Evolutionary conservation across 2,329 filamentous ascomycete species (phyloP).

Genomic region (Trichoderma aggressivum): DNA sequence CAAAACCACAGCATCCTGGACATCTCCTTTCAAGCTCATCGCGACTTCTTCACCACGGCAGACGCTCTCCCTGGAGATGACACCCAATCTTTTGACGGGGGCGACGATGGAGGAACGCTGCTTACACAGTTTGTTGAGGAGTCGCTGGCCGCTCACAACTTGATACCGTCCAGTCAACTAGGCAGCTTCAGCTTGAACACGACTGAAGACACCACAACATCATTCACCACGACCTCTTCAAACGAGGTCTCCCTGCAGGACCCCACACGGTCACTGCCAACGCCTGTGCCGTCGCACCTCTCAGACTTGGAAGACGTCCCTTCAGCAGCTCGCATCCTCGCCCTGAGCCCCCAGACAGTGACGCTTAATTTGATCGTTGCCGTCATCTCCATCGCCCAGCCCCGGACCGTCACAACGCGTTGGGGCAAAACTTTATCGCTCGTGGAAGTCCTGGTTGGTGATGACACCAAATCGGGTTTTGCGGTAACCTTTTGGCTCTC

Average conservation of each 20-base stretch:
- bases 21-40: constrained; percentile 30
- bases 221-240: constrained; percentile 22
- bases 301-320: constrained; percentile 68
- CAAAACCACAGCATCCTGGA: constrained; percentile 41
- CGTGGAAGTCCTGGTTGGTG: constrained; percentile 75
- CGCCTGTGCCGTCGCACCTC: constrained; percentile 33
- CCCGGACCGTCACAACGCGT: constrained; percentile 65
- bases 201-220: constrained; percentile 19
- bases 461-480: constrained; percentile 80
- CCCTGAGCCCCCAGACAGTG: constrained; percentile 74
- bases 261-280: constrained; percentile 26
- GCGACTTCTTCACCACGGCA: constrained; percentile 48
- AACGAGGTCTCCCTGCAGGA: constrained; percentile 21
- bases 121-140: constrained; percentile 72
- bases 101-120: constrained; percentile 36
- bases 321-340: constrained; percentile 58
- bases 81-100: constrained; percentile 19
- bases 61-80: constrained; percentile 33
- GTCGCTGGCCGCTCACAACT: constrained; percentile 68
- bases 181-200: constrained; percentile 26
- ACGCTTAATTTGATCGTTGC: constrained; percentile 80
- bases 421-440: constrained; percentile 62
- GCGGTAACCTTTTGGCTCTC: constrained; percentile 80
- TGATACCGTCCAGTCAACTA: constrained; percentile 61
- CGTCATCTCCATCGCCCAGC: constrained; percentile 66